These are phyloP conservation scores for Pythium rhizo-oryzae DNA, from an alignment of 352 stramenopile genomes.

Conservation along the genomic window DNA sequence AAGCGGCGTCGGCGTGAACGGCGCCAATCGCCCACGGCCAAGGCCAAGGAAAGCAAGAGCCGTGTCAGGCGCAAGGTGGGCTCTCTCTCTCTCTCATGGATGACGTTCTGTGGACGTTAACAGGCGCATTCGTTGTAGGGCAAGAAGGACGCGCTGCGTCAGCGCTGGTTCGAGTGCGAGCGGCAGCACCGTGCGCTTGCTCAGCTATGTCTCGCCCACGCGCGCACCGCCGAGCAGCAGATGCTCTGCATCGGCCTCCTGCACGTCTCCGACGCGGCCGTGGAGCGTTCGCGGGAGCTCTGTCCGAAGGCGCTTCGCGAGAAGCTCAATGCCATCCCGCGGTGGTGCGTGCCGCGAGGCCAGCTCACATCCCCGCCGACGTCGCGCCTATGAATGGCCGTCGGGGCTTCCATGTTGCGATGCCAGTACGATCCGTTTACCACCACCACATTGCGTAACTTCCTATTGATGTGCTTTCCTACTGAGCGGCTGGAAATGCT, in stretches of 20 bases:
- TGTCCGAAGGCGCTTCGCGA: background rate
- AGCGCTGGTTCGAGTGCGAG: background rate
- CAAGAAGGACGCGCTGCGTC: background rate
- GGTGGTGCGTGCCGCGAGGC: background rate
- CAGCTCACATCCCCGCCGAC: background rate
- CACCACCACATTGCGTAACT: background rate
- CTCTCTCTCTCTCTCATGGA: background rate
- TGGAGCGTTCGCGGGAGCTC: background rate
- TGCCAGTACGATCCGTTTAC: background rate
- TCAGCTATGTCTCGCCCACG: background rate
- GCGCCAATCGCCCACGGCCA: background rate
- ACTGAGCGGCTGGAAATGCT: too few species aligned
- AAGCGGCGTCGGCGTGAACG: background rate
- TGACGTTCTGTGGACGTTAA: background rate
- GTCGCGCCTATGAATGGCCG: background rate
- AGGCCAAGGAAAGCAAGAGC: background rate
- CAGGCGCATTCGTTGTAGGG: background rate
- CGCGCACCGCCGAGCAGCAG: background rate
- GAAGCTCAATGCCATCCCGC: slow-evolving; percentile 3
- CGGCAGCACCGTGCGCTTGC: background rate
- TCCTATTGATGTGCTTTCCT: too few species aligned
- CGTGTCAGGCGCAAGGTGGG: background rate
- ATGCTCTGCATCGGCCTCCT: background rate
- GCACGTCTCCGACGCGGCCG: background rate
- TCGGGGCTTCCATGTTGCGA: background rate